Evolutionary conservation across 1,139 yeast species (phyloP), one percentile per base, ranked within the genome.

Genomic region (Kurtzmaniella quercitrusa): DNA sequence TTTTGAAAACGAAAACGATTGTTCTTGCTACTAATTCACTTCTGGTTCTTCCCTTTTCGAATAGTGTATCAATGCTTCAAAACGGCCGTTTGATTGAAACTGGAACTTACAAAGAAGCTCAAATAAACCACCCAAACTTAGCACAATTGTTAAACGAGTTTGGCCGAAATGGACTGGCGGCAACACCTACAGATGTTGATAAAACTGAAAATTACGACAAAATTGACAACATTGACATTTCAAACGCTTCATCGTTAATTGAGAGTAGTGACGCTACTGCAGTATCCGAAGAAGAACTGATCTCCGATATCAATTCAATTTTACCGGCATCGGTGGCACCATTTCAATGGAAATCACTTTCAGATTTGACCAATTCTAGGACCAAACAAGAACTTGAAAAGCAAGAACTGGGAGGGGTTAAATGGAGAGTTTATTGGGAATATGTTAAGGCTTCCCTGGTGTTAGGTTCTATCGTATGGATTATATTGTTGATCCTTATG

Each of bases 381-480:
- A 42, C 45, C 10, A 37, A 33, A 15, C 38, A 40, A 31, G 36
- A 37, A 18, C 55, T 56, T 25, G 63, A 59, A 44, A 51, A 52
- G 3, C 59, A 65, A 25, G 65, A 63, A 1, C 59, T 56, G 37
- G 68, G 68, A 2, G 55, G 53, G 17, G 65, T 63, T 19, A 58
- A 58, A 38, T 51, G 59, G 62, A 41, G 50, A 21, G 54, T 64
- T 34, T 58, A 66, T 51, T 18, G 38, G 41, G 51, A 56, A 41
- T 56, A 63, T 50, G 51, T 55, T 17, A 50, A 48, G 37, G 65
- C 66, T 3, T 60, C 66, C 40, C 59, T 65, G 1, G 37, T 55
- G 8, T 38, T 50, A 1, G 66, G 65, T 6, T 52, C 51, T 18
- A 19, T 49, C 2, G 6, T 17, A 6, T 43, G 46, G 46, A n/a